phyloP scores from a whole-genome alignment of 2,329 filamentous ascomycete genomes.

The Pseudogymnoascus sp. region DNA sequence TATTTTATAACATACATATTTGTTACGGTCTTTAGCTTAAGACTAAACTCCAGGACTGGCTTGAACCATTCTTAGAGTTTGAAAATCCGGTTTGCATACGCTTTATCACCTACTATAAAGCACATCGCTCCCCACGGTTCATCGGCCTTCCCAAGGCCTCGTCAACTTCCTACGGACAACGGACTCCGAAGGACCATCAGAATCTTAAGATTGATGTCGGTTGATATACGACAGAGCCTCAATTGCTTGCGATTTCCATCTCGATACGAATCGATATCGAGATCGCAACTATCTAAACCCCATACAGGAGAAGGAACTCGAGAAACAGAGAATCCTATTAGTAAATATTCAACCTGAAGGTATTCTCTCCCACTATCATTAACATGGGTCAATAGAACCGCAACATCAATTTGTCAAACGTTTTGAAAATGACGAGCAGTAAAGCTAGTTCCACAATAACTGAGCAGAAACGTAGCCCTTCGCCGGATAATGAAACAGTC shows the following conservation, averaged over 20 bases:
- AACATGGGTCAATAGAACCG: conserved; percentile 21
- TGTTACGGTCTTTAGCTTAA: neutral
- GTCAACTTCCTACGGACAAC: neutral
- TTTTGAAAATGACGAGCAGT: conserved; percentile 4
- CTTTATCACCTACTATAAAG: neutral
- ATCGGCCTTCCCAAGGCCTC: neutral
- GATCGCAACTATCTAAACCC: conserved; percentile 45
- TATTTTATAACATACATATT: neutral
- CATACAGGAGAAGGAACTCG: conserved; percentile 41
- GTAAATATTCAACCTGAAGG: conserved; percentile 16
- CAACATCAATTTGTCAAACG: conserved; percentile 26
- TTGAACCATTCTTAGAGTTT: neutral
- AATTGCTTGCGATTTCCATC: conserved; percentile 45
- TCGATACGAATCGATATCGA: conserved; percentile 47
- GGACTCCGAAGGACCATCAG: neutral
- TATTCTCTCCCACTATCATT: conserved; percentile 2
- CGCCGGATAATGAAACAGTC: conserved; percentile 31
- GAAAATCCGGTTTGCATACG: neutral
- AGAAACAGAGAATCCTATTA: conserved; percentile 25
- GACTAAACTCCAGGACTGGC: neutral
- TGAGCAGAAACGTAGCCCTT: conserved; percentile 25
- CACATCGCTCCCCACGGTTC: neutral
- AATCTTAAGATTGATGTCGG: conserved; percentile 44
- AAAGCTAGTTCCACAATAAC: conserved; percentile 13
- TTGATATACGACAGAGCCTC: conserved; percentile 45